Percentiles rank a stretch among this genome's conserved stretches.
Conservation (phyloP, 2,329 filamentous ascomycete genomes). For the Fusarium anguioides region DNA sequence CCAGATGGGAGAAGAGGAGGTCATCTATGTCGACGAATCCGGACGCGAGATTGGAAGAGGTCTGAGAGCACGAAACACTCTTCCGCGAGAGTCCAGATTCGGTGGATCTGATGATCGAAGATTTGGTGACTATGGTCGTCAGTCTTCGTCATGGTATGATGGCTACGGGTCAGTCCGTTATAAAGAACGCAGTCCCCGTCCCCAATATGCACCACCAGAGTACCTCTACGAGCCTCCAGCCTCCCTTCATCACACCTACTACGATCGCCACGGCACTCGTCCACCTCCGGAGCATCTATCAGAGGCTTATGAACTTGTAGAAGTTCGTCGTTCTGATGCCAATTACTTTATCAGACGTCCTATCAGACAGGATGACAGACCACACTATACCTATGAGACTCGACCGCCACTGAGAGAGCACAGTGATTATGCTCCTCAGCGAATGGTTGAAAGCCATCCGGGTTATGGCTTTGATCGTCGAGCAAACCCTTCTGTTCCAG, state of each 20-base stretch:
- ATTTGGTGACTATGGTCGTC: constrained; percentile 5
- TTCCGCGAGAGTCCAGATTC: constrained; percentile 18
- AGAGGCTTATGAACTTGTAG: constrained; percentile 59
- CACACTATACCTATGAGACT: constrained; percentile 44
- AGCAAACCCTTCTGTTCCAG: constrained; percentile 1
- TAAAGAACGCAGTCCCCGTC: constrained; percentile 12
- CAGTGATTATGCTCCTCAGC: constrained; percentile 16
- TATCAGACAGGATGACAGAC: constrained; percentile 45
- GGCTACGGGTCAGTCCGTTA: constrained; percentile 14
- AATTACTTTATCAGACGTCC: constrained; percentile 60
- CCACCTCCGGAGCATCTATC: constrained; percentile 19
- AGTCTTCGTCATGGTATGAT: constrained; percentile 20
- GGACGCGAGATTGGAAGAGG: constrained; percentile 42
- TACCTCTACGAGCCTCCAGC: constrained; percentile 18
- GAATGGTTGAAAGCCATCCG: neutral
- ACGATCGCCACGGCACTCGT: constrained; percentile 12
- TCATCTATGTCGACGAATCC: constrained; percentile 43
- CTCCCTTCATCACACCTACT: constrained; percentile 9
- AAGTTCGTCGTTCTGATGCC: constrained; percentile 57
- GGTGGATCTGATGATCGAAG: constrained; percentile 6
- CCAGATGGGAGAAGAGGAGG: constrained; percentile 33
- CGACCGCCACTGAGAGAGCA: constrained; percentile 23
- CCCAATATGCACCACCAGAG: constrained; percentile 16
- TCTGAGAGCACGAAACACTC: constrained; percentile 30
- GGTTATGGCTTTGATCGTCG: constrained; percentile 11